phyloP scores from a whole-genome alignment of 345 rosid species.

The Cochlearia excelsa region DNA sequence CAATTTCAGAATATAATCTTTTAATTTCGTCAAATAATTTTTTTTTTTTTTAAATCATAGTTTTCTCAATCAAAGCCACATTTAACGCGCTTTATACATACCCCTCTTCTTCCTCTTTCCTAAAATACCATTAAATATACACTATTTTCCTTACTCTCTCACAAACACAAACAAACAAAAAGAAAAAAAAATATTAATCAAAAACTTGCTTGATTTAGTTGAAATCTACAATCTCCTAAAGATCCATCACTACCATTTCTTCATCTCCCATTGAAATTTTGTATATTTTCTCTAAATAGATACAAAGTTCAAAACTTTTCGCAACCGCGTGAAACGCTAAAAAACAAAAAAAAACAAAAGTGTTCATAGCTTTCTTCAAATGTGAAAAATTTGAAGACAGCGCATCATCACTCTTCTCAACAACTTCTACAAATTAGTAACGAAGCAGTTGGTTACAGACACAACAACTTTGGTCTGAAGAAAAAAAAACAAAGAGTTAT shows the following conservation, averaged over 20 bases:
- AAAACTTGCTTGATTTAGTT: slow-evolving; percentile 2
- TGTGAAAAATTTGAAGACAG: slow-evolving; percentile 29
- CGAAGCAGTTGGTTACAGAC: slow-evolving; percentile 13
- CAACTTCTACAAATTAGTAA: slow-evolving; percentile 23
- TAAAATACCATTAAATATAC: slow-evolving; percentile 15
- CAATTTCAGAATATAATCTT: no score
- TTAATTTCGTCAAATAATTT: neutral
- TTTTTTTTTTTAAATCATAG: neutral
- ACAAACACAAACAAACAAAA: slow-evolving; percentile 7
- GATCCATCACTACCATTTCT: neutral
- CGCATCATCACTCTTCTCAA: slow-evolving; percentile 21
- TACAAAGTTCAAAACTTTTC: slow-evolving; percentile 19
- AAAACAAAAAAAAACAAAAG: neutral
- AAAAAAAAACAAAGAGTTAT: neutral
- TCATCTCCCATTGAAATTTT: neutral
- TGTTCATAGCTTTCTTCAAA: slow-evolving; percentile 13
- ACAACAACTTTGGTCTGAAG: slow-evolving; percentile 9
- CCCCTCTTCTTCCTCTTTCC: slow-evolving; percentile 13
- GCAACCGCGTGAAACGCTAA: slow-evolving; percentile 27
- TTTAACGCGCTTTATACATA: slow-evolving; percentile 25
- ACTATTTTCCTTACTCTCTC: neutral
- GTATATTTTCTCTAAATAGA: slow-evolving; percentile 12
- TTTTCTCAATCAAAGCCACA: slow-evolving; percentile 34
- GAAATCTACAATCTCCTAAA: neutral
- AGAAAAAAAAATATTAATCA: neutral